A percentile compares a stretch with the other conserved stretches of the same genome.
Conservation (phyloP, 306 rosid genomes). For the Luffa acutangula region DNA sequence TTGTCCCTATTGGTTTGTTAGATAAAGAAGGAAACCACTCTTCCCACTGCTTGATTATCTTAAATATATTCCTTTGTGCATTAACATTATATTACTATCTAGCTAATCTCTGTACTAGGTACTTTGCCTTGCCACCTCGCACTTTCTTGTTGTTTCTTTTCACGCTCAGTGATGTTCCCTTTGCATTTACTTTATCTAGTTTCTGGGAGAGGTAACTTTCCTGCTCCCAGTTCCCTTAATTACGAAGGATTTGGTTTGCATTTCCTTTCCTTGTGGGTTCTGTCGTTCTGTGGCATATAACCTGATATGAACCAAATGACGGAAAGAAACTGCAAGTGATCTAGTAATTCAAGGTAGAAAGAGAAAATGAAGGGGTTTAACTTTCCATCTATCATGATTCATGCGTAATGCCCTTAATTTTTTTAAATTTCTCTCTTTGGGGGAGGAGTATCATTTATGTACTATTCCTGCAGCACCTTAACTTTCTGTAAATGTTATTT, state of each 20-base stretch:
- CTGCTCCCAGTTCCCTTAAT: background rate
- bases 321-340: background rate
- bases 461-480: background rate
- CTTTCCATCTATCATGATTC: background rate
- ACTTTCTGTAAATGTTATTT: background rate
- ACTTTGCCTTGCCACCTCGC: background rate
- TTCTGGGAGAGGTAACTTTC: background rate
- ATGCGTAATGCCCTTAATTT: background rate
- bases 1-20: background rate
- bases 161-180: background rate
- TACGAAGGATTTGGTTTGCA: background rate
- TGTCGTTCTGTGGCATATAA: background rate
- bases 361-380: background rate
- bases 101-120: background rate
- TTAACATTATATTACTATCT: background rate
- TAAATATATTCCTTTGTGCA: background rate
- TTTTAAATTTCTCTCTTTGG: background rate
- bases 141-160: background rate
- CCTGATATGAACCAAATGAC: background rate
- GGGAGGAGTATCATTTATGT: background rate
- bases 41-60: background rate
- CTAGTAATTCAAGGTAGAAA: background rate
- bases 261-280: background rate
- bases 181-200: background rate
- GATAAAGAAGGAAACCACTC: background rate